Evolutionary conservation across 2,329 filamentous ascomycete genomes (phyloP).

Genomic region (Colletotrichum nymphaeae): DNA sequence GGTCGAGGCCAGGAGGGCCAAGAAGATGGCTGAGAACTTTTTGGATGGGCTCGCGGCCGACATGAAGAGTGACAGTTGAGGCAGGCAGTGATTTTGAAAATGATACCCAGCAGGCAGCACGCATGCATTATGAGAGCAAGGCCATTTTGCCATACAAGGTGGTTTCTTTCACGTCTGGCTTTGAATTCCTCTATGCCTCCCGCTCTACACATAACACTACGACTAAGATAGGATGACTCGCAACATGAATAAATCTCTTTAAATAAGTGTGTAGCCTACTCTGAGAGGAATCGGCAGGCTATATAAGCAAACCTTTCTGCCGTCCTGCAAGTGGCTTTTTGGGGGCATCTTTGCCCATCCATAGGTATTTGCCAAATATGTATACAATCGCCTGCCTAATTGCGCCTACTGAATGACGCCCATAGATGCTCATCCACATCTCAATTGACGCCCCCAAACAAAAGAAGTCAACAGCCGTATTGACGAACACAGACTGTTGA

Average conservation of each 20-base stretch:
- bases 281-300: neutral
- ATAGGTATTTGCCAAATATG: slow-evolving; percentile 19
- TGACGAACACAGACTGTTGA: neutral
- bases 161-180: neutral
- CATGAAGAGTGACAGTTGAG: neutral
- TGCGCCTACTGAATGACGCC: slow-evolving; percentile 16
- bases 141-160: neutral
- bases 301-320: neutral
- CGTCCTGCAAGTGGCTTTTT: neutral
- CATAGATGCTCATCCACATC: slow-evolving; percentile 9
- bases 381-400: slow-evolving; percentile 17
- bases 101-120: neutral
- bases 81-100: neutral
- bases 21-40: slow-evolving; percentile 79
- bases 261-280: neutral
- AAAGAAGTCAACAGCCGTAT: neutral
- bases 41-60: slow-evolving; percentile 65
- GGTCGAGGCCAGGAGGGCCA: slow-evolving; percentile 70
- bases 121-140: neutral
- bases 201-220: neutral
- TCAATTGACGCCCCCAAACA: slow-evolving; percentile 6
- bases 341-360: neutral
- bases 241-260: neutral
- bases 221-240: slow-evolving; percentile 8
- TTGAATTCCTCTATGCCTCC: neutral